These are phyloP conservation scores for Mikania micrantha DNA, from an alignment of 129 eudicot genomes.

Conservation along the genomic window DNA sequence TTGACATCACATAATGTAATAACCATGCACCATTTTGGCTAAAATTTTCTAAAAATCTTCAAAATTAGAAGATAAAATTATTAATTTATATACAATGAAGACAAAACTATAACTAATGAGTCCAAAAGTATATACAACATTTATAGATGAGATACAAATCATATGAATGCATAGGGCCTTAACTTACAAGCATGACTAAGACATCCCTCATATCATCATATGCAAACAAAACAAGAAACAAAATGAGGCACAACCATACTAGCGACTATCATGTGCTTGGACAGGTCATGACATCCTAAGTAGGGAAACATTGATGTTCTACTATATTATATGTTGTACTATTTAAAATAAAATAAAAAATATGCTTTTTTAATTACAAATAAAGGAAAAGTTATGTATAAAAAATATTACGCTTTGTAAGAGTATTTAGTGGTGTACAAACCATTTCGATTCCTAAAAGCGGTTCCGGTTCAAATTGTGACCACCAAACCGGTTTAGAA, in stretches of 20 bases:
- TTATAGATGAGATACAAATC: background rate
- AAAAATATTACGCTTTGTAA: too few species aligned
- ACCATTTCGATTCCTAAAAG: too few species aligned
- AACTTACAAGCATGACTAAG: constrained; percentile 20
- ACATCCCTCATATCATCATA: constrained; percentile 16
- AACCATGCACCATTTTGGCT: background rate
- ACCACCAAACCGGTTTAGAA: too few species aligned
- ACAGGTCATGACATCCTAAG: constrained; percentile 24
- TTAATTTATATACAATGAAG: background rate
- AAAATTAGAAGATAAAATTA: background rate
- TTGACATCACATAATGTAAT: background rate
- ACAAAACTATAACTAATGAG: background rate
- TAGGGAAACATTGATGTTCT: constrained; percentile 12
- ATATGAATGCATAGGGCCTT: constrained; percentile 1
- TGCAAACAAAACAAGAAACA: constrained; percentile 27
- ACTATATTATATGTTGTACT: background rate
- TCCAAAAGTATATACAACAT: background rate
- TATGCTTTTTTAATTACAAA: background rate
- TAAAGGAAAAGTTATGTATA: too few species aligned
- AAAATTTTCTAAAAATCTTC: background rate
- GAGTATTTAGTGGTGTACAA: too few species aligned
- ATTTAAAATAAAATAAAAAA: background rate
- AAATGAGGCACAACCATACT: constrained; percentile 17
- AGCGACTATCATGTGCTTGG: constrained; percentile 28
- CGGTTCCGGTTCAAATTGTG: too few species aligned